Conservation (phyloP, 331 rosid species). For the Quercus tomentella region DNA sequence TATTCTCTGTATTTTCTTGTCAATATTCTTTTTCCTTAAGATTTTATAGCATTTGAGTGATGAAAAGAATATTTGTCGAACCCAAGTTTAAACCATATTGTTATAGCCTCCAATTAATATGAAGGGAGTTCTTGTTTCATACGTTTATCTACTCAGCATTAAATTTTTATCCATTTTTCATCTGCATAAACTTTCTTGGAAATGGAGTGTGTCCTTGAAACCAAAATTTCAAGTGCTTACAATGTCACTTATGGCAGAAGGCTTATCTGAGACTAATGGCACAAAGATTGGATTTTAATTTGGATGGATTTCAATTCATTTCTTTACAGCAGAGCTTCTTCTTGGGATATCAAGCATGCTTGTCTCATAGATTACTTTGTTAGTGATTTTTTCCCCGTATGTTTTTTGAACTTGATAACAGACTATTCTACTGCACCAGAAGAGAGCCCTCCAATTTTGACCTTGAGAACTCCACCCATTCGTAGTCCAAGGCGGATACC, state of each 20-base stretch:
- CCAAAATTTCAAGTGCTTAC: background rate
- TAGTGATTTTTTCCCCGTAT: background rate
- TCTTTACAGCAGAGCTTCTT: background rate
- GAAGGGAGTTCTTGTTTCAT: background rate
- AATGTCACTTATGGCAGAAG: no score
- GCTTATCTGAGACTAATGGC: background rate
- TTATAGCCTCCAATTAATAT: background rate
- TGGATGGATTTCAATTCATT: background rate
- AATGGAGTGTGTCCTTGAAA: background rate
- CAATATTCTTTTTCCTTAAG: background rate
- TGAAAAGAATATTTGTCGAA: no score
- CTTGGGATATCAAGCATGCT: background rate
- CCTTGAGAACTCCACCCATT: constrained; percentile 27
- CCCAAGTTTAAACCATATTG: background rate
- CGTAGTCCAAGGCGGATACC: constrained; percentile 30
- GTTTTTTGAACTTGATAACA: background rate
- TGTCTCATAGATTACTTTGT: background rate
- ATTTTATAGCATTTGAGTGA: background rate
- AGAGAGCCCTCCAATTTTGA: constrained; percentile 27
- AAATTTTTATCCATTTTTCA: background rate
- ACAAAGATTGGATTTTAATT: background rate
- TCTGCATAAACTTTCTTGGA: background rate
- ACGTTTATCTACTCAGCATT: background rate
- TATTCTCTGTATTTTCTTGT: background rate
- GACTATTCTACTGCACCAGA: constrained; percentile 24